Conservation (phyloP, 129 eudicot species). For the Helianthus tuberosus region DNA sequence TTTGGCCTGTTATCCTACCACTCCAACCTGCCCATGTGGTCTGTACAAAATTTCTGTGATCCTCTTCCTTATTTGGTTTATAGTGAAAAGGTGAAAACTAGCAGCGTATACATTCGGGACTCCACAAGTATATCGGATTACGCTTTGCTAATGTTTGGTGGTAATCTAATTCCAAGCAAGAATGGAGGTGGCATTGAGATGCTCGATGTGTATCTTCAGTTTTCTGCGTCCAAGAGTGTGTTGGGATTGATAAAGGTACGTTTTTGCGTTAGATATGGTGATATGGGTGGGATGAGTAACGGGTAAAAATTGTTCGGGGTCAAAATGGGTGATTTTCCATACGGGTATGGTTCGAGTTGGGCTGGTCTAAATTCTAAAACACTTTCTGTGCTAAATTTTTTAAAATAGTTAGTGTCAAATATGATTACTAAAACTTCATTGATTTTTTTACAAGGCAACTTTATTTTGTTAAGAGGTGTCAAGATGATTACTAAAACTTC, state of each 20-base stretch:
- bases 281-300: background rate
- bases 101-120: slow-evolving; percentile 72
- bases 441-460: too few species aligned
- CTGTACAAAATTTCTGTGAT: background rate
- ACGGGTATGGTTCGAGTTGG: background rate
- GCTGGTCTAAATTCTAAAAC: too few species aligned
- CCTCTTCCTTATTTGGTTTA: slow-evolving; percentile 95
- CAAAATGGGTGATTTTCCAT: background rate
- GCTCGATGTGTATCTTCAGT: slow-evolving; percentile 96
- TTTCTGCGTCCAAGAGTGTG: slow-evolving; percentile 88
- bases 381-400: too few species aligned
- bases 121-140: slow-evolving; percentile 93
- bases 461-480: too few species aligned
- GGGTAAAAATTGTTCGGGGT: background rate
- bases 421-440: too few species aligned
- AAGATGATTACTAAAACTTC: too few species aligned
- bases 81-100: slow-evolving; percentile 89
- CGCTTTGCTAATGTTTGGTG: slow-evolving; percentile 95
- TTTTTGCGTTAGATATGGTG: slow-evolving; percentile 11
- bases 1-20: background rate
- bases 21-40: background rate
- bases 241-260: slow-evolving; percentile 72
- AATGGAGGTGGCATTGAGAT: slow-evolving; percentile 90
- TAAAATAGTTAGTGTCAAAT: too few species aligned
- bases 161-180: slow-evolving; percentile 69